Evolutionary conservation across 1,139 yeast species (phyloP), one percentile per base, ranked within the genome.

Genomic region (Debaryomyces subglobosus): DNA sequence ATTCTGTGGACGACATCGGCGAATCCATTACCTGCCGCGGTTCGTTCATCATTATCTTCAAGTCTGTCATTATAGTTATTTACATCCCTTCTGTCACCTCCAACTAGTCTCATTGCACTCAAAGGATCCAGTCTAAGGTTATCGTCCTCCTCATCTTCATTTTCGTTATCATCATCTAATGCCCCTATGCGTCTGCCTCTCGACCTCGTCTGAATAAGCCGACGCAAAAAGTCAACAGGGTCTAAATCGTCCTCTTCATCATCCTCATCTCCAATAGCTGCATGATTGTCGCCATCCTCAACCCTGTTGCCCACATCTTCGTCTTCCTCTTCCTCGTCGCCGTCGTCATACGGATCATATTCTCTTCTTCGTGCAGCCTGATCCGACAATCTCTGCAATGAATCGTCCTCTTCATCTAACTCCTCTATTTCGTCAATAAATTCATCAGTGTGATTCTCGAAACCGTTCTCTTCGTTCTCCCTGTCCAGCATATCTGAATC

Each of bases 1-100:
- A 67, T 64, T 52, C 73, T 62, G 51, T 59, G 79, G 58, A 70
- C 63, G 23, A 66, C 77, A 44, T 71, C 75, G 2, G 64, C 69
- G 54, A 73, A 69, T 4, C 38, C 43, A 18, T 58, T 61, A 6
- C 52, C 54, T 45, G 42, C 45, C 15, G 45, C 32, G 30, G 13
- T 20, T 16, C 29, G 10, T 9, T 25, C 46, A 16, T 39, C 43
- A 15, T 50, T 42, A 41, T 34, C 36, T 36, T 40, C 47, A 53
- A 45, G 39, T 38, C 59, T 41, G 43, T 54, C 38, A 29, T 43
- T 44, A 25, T 20, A 15, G 16, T 44, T 24, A 29, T 29, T 6
- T n/a, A 46, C 40, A 33, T 42, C 35, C 32, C 52, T 33, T 36
- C 52, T 45, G 16, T 40, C 21, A 3, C 58, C 62, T 1, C 65